Evolutionary conservation across 257 asterid species (phyloP).

Genomic region (Fraxinus anomala): DNA sequence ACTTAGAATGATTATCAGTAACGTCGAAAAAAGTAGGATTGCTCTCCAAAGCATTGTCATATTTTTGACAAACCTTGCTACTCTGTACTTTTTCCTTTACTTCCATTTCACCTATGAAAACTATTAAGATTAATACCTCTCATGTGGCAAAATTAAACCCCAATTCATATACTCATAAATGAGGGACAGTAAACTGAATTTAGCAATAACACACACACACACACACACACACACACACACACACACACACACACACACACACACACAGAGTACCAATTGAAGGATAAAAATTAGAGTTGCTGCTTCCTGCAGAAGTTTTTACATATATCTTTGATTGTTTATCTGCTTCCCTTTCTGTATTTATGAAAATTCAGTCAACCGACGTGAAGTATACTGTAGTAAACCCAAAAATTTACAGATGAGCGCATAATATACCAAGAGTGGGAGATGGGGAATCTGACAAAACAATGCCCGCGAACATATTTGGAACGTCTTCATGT

Average conservation of each 20-base stretch:
- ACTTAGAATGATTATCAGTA: constrained; percentile 9
- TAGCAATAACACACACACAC: neutral
- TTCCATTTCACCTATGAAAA: constrained; percentile 30
- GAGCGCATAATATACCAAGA: constrained; percentile 36
- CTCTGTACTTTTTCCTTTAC: constrained; percentile 17
- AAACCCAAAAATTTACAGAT: neutral
- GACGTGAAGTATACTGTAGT: neutral
- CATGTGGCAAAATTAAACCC: neutral
- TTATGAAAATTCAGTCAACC: neutral
- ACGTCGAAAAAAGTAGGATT: constrained; percentile 30
- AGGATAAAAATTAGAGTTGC: constrained; percentile 5
- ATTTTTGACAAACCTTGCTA: constrained; percentile 33
- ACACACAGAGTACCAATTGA: neutral
- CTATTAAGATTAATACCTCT: neutral
- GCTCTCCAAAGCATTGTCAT: constrained; percentile 24
- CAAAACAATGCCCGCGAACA: constrained; percentile 43
- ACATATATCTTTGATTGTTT: constrained; percentile 10
- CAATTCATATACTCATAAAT: constrained; percentile 1
- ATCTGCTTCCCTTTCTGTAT: constrained; percentile 15
- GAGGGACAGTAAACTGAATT: neutral
- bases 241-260: neutral
- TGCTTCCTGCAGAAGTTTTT: constrained; percentile 1
- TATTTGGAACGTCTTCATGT: constrained; percentile 29
- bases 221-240: neutral
- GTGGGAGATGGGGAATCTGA: constrained; percentile 48